Base-by-base conservation (phyloP, 495 filamentous ascomycete species). In the Lentithecium fluviatile region DNA sequence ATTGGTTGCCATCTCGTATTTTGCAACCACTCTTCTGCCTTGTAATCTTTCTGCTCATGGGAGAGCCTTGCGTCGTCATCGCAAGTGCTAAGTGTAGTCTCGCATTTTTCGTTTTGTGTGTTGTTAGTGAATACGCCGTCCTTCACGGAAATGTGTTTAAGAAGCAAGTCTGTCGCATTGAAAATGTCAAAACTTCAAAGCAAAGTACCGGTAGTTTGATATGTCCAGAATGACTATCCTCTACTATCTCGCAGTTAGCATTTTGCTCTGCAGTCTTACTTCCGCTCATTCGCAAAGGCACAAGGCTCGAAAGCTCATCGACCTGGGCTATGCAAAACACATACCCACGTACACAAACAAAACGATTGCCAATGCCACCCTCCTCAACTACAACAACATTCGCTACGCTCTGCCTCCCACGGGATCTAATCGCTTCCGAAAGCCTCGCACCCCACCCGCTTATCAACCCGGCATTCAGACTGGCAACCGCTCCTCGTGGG, bases 291-390 rank as follows among this genome's bases (percentile, higher is more conserved):
- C 2, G 13, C n/a, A 21, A 15, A 3, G 17, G 6, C 24, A 13
- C 13, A 25, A 13, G 3, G 5, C 11, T 36, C 24, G 4, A 52
- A 25, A 52, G 13, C 24, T 52, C 34, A 21, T 52, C n/a, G 24
- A 52, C n/a, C 20, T 52, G 6, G 23, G 49, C 15, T 52, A 52
- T 21, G 49, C 49, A 10, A 52, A 52, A 36, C 49, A 52, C 20
- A 37, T 34, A 6, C 49, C 49, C 23, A 52, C 49, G 6, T 52
- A 15, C 8, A 15, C 13, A 3, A 52, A 52, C 49, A 52, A 5
- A 15, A 23, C 46, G 4, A 21, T 19, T 15, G 19, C 46, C 6
- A 26, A 26, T 6, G 19, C 46, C 23, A 26, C 17, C 12, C 17
- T 49, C 13, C 46, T 49, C 17, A 49, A 15, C 23, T 49, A 49